Evolutionary conservation across 1,284 basidiomycete genomes (phyloP).

Genomic region (Trichosporon coremiiforme): DNA sequence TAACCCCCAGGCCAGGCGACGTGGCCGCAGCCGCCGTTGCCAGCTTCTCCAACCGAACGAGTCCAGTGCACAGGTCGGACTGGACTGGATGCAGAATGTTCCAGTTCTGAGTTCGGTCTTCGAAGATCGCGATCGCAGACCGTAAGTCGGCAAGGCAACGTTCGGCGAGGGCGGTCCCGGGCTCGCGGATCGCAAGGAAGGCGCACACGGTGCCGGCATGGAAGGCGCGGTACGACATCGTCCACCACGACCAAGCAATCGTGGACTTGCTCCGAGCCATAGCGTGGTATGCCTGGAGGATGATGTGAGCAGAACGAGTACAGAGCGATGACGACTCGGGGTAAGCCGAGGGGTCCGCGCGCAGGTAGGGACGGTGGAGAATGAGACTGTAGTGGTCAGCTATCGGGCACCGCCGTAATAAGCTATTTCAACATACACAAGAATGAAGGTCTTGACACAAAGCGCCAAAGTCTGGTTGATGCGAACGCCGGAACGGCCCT

Average conservation of each 20-base stretch:
- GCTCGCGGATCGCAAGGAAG: conserved; percentile 54
- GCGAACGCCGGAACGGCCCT: conserved; percentile 30
- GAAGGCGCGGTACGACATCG: conserved; percentile 53
- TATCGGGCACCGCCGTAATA: no score
- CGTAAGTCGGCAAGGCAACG: conserved; percentile 49
- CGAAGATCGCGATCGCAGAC: conserved; percentile 50
- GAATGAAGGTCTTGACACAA: conserved; percentile 54
- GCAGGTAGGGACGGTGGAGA: conserved; percentile 55
- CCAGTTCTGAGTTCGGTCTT: conserved; percentile 49
- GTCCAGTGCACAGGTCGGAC: conserved; percentile 49
- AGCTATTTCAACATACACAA: conserved; percentile 50
- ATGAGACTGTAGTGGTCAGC: conserved; percentile 41
- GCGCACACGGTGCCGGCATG: conserved; percentile 55
- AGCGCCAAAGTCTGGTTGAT: conserved; percentile 53
- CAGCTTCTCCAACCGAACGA: conserved; percentile 52
- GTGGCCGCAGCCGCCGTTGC: conserved; percentile 34
- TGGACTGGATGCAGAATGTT: conserved; percentile 54
- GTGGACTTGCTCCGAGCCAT: conserved; percentile 46
- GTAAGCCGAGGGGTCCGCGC: conserved; percentile 53
- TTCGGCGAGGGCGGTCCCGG: conserved; percentile 44
- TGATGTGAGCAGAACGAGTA: conserved; percentile 46
- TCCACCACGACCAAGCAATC: conserved; percentile 56
- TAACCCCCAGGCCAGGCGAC: conserved; percentile 21
- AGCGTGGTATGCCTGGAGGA: conserved; percentile 47
- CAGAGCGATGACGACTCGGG: conserved; percentile 53